These are phyloP conservation scores for Simplicillium sp. DNA, from an alignment of 2,329 filamentous ascomycete species.

Conservation along the genomic window DNA sequence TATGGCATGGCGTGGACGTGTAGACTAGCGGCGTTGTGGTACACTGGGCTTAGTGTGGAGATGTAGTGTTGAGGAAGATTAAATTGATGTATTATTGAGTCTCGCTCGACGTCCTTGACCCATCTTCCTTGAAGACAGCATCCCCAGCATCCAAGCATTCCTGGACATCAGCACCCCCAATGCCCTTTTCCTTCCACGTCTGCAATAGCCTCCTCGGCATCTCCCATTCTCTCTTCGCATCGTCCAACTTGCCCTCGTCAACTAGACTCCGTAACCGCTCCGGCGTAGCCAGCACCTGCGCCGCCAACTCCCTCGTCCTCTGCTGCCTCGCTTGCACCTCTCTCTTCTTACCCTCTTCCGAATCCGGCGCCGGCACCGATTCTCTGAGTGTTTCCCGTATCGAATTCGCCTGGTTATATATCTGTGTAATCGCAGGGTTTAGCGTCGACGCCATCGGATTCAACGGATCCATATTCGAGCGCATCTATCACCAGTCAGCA, in stretches of 20 bases:
- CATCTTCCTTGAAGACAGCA: constrained; percentile 24
- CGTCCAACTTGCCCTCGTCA: constrained; percentile 47
- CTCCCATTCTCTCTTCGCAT: constrained; percentile 50
- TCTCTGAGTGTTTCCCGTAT: constrained; percentile 44
- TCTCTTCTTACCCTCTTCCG: constrained; percentile 23
- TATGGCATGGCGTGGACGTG: too few relatives aligned
- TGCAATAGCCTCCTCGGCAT: constrained; percentile 40
- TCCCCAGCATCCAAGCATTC: constrained; percentile 45
- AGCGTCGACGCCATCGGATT: constrained; percentile 66
- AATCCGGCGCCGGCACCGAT: constrained; percentile 36
- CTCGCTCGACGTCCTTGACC: too few relatives aligned
- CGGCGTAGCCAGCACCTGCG: constrained; percentile 53
- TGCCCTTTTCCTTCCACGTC: constrained; percentile 42
- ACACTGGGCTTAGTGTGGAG: too few relatives aligned
- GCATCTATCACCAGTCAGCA: constrained; percentile 44
- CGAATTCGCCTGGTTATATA: constrained; percentile 51
- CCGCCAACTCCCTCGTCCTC: constrained; percentile 46
- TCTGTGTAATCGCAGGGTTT: constrained; percentile 64
- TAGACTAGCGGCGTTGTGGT: too few relatives aligned
- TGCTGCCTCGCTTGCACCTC: constrained; percentile 22
- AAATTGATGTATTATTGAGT: constrained; percentile 7
- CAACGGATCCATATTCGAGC: constrained; percentile 69
- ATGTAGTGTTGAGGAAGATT: background rate
- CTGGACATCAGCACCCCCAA: constrained; percentile 46
- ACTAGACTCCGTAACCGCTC: constrained; percentile 48